Evolutionary conservation across 179 eudicot species (phyloP).

Genomic region (Beta macrorhiza): DNA sequence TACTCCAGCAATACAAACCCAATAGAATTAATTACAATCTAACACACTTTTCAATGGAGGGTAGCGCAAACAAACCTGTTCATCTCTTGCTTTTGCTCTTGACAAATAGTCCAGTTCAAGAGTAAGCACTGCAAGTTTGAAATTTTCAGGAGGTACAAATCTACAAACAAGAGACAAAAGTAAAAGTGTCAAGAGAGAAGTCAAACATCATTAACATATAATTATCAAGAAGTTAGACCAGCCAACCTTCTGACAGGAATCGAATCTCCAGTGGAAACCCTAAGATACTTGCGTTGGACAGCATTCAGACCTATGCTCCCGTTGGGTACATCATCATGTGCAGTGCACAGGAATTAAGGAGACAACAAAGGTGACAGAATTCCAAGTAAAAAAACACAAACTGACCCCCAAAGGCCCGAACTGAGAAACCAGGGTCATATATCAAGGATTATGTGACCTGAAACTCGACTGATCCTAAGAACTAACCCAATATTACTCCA

Average conservation of each 20-base stretch:
- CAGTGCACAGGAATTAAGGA: conserved; percentile 44
- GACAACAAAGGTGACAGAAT: conserved; percentile 1
- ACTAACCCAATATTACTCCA: background rate
- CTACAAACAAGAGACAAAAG: conserved; percentile 31
- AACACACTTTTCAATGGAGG: background rate
- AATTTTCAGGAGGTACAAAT: conserved; percentile 71
- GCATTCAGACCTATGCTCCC: conserved; percentile 56
- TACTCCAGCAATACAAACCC: background rate
- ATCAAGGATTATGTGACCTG: background rate
- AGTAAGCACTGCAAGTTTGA: conserved; percentile 70
- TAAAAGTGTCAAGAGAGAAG: conserved; percentile 6
- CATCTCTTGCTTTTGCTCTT: conserved; percentile 57
- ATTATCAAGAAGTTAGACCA: conserved; percentile 6
- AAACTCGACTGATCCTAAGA: background rate
- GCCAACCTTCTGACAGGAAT: conserved; percentile 61
- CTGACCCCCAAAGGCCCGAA: background rate
- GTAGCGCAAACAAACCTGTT: conserved; percentile 43
- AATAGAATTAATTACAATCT: background rate
- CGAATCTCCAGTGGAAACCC: conserved; percentile 71
- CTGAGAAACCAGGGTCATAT: background rate
- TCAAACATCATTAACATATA: background rate
- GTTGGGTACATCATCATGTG: conserved; percentile 44
- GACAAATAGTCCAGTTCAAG: conserved; percentile 84
- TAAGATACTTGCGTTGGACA: conserved; percentile 65
- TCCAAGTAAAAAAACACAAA: background rate